Base-by-base conservation (phyloP, 2,329 filamentous ascomycete species). In the Aspergillus sp. region DNA sequence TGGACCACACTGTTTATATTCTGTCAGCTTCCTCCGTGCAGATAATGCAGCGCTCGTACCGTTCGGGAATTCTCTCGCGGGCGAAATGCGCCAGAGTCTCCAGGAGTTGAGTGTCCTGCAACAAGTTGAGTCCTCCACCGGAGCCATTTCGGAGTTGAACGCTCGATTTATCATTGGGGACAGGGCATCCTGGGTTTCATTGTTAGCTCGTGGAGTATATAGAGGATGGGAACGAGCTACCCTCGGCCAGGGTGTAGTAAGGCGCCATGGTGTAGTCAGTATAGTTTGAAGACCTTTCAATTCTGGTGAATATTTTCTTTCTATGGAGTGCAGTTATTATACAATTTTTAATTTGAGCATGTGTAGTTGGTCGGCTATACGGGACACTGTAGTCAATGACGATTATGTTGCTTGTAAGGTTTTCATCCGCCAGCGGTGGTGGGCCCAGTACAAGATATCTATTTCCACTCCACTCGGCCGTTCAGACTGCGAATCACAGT, bases 41-140 rank as follows among this genome's bases (percentile, higher is more conserved):
- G 14, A 38, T n/a, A 38, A 11, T 38, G 34, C 2, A 38, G 34
- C 6, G 34, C 14, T 16, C 32, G 34, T 53, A 62, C 65, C 81
- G 70, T 62, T 84, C 82, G 0, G 82, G 82, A 17, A 85, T 86
- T 38, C 82, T 71, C 68, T 86, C 82, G 3, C 81, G 76, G 48
- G 81, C 76, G 62, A 85, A 86, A 64, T 85, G 82, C 2, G 82
- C 80, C 1, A 85, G 68, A 1, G 79, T 77, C 54, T 85, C 81
- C 52, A 85, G 81, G 19, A 85, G 63, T 47, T 85, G 81, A 21
- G 80, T 82, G 58, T 84, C 81, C 58, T 81, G 75, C 0, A 85
- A 71, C 2, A 80, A 63, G 2, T 74, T 70, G 3, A 80, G 70
- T 2, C 76, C 76, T 23, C 56, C 57, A 6, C 64, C 64, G 11